These are phyloP conservation scores for Serendipita indica DNA, from an alignment of 768 basidiomycete genomes.

Conservation along the genomic window DNA sequence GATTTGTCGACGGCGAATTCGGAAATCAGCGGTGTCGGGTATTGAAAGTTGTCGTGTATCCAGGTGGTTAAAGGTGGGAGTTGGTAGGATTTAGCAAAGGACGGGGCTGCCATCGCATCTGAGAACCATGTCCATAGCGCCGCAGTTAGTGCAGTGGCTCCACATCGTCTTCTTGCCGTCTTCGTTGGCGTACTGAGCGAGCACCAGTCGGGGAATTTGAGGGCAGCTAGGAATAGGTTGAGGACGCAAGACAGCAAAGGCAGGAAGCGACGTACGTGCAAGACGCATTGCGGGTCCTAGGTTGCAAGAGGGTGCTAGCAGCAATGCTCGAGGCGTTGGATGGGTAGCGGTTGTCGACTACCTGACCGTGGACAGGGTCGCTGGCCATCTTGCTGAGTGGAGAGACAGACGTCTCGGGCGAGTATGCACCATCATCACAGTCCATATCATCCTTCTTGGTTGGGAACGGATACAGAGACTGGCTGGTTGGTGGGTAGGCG, in stretches of 20 bases:
- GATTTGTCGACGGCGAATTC: not conserved
- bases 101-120: not conserved
- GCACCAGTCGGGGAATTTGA: conserved; percentile 69
- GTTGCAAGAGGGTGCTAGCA: not conserved
- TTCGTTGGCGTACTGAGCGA: conserved; percentile 56
- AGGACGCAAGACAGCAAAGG: not conserved
- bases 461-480: not conserved
- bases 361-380: not conserved
- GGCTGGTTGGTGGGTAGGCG: not conserved
- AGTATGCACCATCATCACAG: not conserved
- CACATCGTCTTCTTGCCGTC: conserved; percentile 70
- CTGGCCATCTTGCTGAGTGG: not conserved
- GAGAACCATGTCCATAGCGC: conserved; percentile 79
- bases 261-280: not conserved
- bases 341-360: not conserved
- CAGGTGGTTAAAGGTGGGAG: not conserved
- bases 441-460: not conserved
- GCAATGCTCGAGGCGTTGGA: not conserved
- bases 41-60: not conserved
- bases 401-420: not conserved
- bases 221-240: conserved; percentile 43
- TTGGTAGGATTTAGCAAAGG: not conserved
- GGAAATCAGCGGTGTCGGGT: not conserved
- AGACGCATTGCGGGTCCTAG: not conserved
- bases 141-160: conserved; percentile 79